Base-by-base conservation (phyloP, 768 basidiomycete species). In the Rhizopogon roseolus region DNA sequence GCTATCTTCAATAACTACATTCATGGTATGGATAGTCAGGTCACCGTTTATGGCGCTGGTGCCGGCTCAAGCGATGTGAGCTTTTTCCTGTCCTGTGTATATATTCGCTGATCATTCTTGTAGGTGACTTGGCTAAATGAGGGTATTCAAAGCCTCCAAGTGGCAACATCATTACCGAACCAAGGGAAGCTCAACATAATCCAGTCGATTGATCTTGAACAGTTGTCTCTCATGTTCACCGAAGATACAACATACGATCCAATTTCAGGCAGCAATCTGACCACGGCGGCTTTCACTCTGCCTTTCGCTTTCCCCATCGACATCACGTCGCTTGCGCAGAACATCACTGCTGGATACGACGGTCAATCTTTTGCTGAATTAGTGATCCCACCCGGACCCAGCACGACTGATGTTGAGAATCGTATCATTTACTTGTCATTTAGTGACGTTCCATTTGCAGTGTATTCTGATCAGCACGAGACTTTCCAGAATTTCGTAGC, bases 121-220 rank as follows among this genome's bases (percentile, higher is more conserved):
- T 54, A 86, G 84, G 84, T 84, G 11, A 77, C 80, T 4, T 90
- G 87, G 88, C 70, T 90, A 22, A 86, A 88, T 60, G 77, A 82
- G 46, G 88, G 80, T 25, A 87, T 90, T 64, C 80, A 84, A 66
- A 72, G 73, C 28, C 78, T 90, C 14, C 69, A 75, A 49, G 74
- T 90, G 2, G 72, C 72, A 5, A 80, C 86, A 0, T 71, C 79
- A 25, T 73, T 90, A 34, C 87, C 85, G 4, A 84, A 85, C 59
- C 78, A 73, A 46, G 87, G 88, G 14, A 69, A 74, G 13, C 74
- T 83, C 53, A 66, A 81, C 19, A 71, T 90, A 60, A 89, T 90
- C 64, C 78, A 82, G 60, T 79, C 81, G 4, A 84, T 90, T 57
- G 62, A 63, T 45, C 72, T 90, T 39, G 80, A 84, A 54, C 70